A percentile compares a stretch with the other conserved stretches of the same genome.
phyloP scores from a whole-genome alignment of 2,329 filamentous ascomycete genomes.

The Aspergillaceae sp. region DNA sequence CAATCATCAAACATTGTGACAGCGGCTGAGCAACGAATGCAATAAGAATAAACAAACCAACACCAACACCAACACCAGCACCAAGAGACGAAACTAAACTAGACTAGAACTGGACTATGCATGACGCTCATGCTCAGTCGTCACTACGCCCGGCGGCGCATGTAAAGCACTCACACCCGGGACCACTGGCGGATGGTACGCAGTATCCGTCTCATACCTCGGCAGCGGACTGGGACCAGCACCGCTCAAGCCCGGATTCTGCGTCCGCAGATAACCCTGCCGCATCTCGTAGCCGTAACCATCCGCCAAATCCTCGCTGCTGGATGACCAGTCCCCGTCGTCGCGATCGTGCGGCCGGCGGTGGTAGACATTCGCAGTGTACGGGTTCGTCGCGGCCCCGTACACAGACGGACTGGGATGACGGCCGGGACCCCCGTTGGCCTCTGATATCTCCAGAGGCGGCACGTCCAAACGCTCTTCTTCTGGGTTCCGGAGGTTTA shows the following conservation, averaged over 20 bases:
- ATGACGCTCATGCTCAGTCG: neutral
- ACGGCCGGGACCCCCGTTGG: neutral
- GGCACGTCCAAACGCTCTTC: conserved; percentile 17
- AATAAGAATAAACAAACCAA: neutral
- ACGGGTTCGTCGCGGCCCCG: conserved; percentile 15
- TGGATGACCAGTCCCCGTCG: conserved; percentile 27
- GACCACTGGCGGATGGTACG: conserved; percentile 16
- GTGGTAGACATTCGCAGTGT: conserved; percentile 14
- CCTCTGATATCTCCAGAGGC: neutral
- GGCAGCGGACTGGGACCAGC: conserved; percentile 9
- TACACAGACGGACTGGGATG: conserved; percentile 11
- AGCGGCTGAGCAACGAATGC: neutral
- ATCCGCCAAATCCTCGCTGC: conserved; percentile 28
- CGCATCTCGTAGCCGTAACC: conserved; percentile 34
- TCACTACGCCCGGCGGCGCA: conserved; percentile 5
- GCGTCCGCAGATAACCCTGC: conserved; percentile 17
- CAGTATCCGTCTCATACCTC: conserved; percentile 18
- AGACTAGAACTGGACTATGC: too few species aligned
- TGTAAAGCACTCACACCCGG: conserved; percentile 4
- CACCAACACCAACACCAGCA: neutral
- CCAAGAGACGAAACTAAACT: too few species aligned
- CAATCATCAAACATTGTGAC: neutral
- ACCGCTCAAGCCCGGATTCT: conserved; percentile 12
- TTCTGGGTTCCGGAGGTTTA: conserved; percentile 25
- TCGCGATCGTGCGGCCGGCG: conserved; percentile 21